Percentiles rank a stretch among this genome's conserved stretches.
Conservation (phyloP, 225 moss, liverwort and hornwort genomes). For the Bryum argenteum region DNA sequence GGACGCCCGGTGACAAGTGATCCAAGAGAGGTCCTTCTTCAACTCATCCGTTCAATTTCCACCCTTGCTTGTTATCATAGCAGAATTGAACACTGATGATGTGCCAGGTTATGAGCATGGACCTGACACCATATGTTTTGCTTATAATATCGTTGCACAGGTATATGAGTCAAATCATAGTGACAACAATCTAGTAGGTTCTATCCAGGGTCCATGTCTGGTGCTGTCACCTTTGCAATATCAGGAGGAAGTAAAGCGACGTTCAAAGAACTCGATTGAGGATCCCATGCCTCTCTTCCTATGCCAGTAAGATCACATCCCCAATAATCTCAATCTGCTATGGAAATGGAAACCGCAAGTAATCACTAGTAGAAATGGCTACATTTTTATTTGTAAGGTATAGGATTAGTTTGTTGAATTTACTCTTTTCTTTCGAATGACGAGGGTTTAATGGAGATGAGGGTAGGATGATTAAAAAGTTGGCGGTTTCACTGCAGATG, state of each 20-base stretch:
- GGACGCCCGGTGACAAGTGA: slow-evolving; percentile 48
- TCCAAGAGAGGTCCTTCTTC: slow-evolving; percentile 32
- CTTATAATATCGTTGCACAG: slow-evolving; percentile 39
- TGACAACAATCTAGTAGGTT: slow-evolving; percentile 73
- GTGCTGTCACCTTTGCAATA: slow-evolving; percentile 60
- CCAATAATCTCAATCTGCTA: not conserved
- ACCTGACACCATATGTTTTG: too few species aligned
- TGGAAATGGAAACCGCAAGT: not conserved
- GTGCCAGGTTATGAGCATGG: not conserved
- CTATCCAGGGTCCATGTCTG: slow-evolving; percentile 66
- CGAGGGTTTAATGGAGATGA: too few species aligned
- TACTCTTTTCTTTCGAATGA: not conserved
- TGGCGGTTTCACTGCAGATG: slow-evolving; percentile 16
- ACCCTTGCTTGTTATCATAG: not conserved
- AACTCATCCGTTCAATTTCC: not conserved
- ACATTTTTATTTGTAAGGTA: not conserved
- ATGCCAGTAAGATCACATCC: slow-evolving; percentile 13
- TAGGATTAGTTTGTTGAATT: not conserved
- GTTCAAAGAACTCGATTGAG: slow-evolving; percentile 30
- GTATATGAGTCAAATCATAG: slow-evolving; percentile 75
- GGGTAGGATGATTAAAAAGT: too few species aligned
- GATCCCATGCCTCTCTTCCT: slow-evolving; percentile 50
- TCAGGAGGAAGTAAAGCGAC: slow-evolving; percentile 50
- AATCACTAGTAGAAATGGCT: not conserved
- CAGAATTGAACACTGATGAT: not conserved